Conservation (phyloP, 1,284 basidiomycete species). For the Singerocomus inundabilis region DNA sequence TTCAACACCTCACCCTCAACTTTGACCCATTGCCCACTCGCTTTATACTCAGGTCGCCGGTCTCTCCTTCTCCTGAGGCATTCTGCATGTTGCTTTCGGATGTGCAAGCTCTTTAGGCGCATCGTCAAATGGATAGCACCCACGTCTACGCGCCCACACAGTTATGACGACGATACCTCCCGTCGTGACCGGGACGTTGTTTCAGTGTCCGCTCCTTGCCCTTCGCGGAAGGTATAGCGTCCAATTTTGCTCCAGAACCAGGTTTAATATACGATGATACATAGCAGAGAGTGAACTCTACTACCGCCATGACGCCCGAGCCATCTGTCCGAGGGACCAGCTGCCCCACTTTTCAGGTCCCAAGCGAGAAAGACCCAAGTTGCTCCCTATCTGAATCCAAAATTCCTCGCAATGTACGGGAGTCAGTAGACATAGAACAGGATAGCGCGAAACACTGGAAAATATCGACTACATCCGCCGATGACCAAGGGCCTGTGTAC, state of each 20-base stretch:
- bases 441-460: not conserved
- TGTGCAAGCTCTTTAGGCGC: slow-evolving; percentile 16
- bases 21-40: slow-evolving; percentile 11
- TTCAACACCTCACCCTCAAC: not conserved
- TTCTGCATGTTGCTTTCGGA: slow-evolving; percentile 13
- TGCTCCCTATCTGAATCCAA: not conserved
- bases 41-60: slow-evolving; percentile 10
- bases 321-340: not conserved
- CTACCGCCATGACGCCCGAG: not conserved
- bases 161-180: not conserved
- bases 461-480: not conserved
- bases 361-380: not conserved
- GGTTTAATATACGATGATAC: not conserved
- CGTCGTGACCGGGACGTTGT: not conserved
- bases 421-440: not conserved
- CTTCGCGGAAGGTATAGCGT: slow-evolving; percentile 9
- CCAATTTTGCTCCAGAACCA: not conserved
- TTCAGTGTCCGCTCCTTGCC: not conserved
- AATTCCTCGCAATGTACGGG: not conserved
- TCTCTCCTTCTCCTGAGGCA: not conserved
- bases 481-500: not conserved
- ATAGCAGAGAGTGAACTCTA: slow-evolving; percentile 5
- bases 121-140: slow-evolving; percentile 11
- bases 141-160: slow-evolving; percentile 9
- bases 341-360: not conserved